Percentiles rank a stretch among this genome's conserved stretches.
Evolutionary conservation across 129 eudicot species (phyloP).

Genomic region (Flaveria bidentis): DNA sequence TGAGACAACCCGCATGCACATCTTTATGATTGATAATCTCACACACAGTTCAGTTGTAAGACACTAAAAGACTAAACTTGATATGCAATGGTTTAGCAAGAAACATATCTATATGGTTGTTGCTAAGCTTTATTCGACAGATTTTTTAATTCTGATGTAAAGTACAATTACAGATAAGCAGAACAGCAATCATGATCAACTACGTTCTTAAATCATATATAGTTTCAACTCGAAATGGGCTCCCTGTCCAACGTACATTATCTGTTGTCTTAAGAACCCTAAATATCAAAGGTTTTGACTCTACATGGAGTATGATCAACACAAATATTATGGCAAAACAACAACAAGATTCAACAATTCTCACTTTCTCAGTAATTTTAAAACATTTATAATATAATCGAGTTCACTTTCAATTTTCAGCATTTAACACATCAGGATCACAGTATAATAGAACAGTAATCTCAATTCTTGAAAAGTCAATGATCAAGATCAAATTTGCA

Average conservation of each 20-base stretch:
- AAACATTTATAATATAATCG: background rate
- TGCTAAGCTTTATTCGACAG: background rate
- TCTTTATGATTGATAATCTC: background rate
- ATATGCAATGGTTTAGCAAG: background rate
- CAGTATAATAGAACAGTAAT: conserved; percentile 1
- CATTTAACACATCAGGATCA: background rate
- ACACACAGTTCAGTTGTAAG: background rate
- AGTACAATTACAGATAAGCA: background rate
- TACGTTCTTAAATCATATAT: background rate
- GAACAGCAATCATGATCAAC: background rate
- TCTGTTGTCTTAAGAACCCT: background rate
- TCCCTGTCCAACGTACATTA: too few species aligned
- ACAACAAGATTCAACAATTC: background rate
- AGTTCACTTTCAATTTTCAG: too few species aligned
- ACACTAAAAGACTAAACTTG: conserved; percentile 10
- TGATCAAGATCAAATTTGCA: background rate
- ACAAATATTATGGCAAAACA: background rate
- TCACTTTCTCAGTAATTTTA: background rate
- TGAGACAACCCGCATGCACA: background rate
- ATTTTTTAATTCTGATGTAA: background rate
- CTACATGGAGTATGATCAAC: background rate
- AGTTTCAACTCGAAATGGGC: background rate
- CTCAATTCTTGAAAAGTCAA: conserved; percentile 6
- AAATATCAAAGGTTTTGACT: background rate
- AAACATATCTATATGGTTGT: background rate